Percentiles rank a stretch among this genome's conserved stretches.
Conservation (phyloP, 306 rosid species). For the Carpinus viminea region DNA sequence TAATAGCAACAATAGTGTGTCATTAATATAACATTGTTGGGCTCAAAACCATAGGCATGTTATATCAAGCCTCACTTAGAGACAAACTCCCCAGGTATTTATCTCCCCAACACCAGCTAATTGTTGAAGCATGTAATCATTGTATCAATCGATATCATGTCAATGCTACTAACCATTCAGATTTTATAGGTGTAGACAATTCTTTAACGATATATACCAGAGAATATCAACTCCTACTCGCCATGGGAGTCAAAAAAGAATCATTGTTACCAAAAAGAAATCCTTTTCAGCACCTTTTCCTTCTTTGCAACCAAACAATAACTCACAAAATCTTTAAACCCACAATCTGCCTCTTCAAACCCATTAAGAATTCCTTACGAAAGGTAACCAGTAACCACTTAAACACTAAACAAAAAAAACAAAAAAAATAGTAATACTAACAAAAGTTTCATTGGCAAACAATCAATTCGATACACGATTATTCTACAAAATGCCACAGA, state of each 20-base stretch:
- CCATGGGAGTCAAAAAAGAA: background rate
- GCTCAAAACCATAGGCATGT: no score
- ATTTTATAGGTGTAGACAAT: no score
- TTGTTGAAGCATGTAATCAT: background rate
- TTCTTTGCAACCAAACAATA: background rate
- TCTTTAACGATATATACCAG: background rate
- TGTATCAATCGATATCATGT: background rate
- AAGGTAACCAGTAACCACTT: background rate
- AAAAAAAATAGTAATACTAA: background rate
- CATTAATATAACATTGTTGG: no score
- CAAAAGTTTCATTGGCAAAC: slow-evolving; percentile 9
- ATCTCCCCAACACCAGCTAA: no score
- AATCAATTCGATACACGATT: background rate
- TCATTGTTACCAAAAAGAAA: background rate
- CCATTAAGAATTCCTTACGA: background rate
- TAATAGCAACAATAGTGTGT: no score
- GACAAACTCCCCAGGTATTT: no score
- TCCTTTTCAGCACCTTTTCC: background rate
- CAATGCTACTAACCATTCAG: background rate
- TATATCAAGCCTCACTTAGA: no score
- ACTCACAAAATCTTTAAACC: background rate
- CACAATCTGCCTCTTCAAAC: background rate
- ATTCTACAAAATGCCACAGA: background rate
- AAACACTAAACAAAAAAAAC: background rate
- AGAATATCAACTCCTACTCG: background rate